Evolutionary conservation across 225 moss, liverwort and hornwort genomes (phyloP).

Genomic region (Marchantia polymorpha): DNA sequence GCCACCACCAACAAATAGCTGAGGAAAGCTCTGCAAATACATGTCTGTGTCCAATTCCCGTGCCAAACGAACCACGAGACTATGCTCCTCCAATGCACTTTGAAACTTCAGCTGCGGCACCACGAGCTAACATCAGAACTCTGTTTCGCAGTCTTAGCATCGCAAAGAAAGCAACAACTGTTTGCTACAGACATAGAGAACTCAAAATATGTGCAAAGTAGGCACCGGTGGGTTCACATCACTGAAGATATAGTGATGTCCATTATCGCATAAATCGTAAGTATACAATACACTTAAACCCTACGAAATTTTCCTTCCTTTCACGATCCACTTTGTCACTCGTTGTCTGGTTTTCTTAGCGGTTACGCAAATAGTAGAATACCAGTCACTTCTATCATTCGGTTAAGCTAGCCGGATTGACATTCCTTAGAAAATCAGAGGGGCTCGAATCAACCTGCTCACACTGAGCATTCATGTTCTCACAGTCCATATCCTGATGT

Average conservation of each 20-base stretch:
- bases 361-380: not conserved
- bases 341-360: not conserved
- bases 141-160: not conserved
- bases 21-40: not conserved
- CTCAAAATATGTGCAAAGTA: not conserved
- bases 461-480: not conserved
- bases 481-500: not conserved
- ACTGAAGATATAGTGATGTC: too few species aligned
- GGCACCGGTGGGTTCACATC: not conserved
- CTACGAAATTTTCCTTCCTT: not conserved
- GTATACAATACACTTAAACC: too few species aligned
- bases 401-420: not conserved
- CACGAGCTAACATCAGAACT: not conserved
- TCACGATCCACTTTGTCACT: not conserved
- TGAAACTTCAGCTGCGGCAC: constrained; percentile 22
- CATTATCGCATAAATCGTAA: too few species aligned
- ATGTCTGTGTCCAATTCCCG: not conserved
- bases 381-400: not conserved
- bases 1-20: not conserved
- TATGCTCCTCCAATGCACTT: constrained; percentile 8
- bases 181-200: not conserved
- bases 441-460: not conserved
- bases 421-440: not conserved
- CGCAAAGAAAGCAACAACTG: not conserved
- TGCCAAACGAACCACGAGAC: not conserved